phyloP scores from a whole-genome alignment of 106 monocot genomes.

The Amphibolis antarctica region DNA sequence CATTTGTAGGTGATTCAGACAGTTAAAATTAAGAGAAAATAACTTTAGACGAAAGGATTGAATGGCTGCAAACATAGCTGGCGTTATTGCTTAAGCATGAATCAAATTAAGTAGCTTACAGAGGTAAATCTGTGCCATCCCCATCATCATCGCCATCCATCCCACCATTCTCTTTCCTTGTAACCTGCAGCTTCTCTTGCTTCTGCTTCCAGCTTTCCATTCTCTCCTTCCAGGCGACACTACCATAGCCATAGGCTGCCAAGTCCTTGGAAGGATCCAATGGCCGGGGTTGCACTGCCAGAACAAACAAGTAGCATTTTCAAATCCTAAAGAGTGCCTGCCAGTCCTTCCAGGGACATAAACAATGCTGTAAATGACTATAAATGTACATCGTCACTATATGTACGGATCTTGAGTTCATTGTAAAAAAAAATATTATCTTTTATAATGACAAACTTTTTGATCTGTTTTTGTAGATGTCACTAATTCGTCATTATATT shows the following conservation, averaged over 20 bases:
- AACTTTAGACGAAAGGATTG: neutral
- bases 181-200: conserved; percentile 60
- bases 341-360: too few species aligned
- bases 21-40: neutral
- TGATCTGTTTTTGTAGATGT: too few species aligned
- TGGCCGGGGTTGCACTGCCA: conserved; percentile 88
- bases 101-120: conserved; percentile 33
- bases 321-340: neutral
- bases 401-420: too few species aligned
- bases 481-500: too few species aligned
- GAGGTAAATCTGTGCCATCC: conserved; percentile 55
- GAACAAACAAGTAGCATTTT: neutral
- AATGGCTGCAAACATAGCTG: too few species aligned
- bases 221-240: conserved; percentile 94
- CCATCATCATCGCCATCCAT: conserved; percentile 59
- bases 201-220: conserved; percentile 98
- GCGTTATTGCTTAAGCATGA: too few species aligned
- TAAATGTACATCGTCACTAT: too few species aligned
- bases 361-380: too few species aligned
- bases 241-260: conserved; percentile 95
- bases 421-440: too few species aligned
- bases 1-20: neutral
- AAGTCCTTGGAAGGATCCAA: conserved; percentile 98
- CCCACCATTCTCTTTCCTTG: conserved; percentile 47
- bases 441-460: too few species aligned